Conservation (phyloP, 345 rosid species). For the Eucalyptus curtisii region DNA sequence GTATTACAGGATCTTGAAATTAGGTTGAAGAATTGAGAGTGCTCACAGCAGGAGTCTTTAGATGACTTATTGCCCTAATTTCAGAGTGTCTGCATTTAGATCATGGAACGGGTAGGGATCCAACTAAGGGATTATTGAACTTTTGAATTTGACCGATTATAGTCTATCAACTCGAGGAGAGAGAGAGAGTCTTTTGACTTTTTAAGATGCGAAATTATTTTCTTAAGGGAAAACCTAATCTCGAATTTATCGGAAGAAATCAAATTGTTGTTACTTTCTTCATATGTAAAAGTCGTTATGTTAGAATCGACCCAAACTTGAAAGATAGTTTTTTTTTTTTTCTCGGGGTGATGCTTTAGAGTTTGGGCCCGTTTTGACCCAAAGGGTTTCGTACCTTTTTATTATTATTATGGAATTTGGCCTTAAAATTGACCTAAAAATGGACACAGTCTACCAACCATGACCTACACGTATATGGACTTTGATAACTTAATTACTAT, state of each 20-base stretch:
- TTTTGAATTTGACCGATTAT: background rate
- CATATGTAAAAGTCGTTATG: background rate
- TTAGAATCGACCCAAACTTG: background rate
- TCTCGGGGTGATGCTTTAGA: background rate
- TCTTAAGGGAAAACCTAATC: background rate
- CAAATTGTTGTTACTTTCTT: background rate
- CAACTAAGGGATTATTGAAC: background rate
- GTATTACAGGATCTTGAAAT: background rate
- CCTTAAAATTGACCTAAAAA: background rate
- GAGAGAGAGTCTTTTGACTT: too few relatives aligned
- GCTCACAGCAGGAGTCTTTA: background rate
- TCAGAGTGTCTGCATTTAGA: background rate
- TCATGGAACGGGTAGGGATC: background rate
- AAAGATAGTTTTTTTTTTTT: background rate
- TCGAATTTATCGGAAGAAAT: too few relatives aligned
- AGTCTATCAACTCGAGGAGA: background rate
- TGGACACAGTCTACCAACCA: background rate
- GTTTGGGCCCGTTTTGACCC: background rate
- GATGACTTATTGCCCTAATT: background rate
- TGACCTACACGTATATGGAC: background rate
- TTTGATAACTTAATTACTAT: too few relatives aligned
- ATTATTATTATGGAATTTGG: background rate
- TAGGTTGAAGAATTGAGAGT: background rate
- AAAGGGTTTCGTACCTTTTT: background rate
- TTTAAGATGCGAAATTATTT: too few relatives aligned